A percentile compares a stretch with the other conserved stretches of the same genome.
Conservation (phyloP, 1,139 yeast species). For the Kurtzmaniella quercitrusa region DNA sequence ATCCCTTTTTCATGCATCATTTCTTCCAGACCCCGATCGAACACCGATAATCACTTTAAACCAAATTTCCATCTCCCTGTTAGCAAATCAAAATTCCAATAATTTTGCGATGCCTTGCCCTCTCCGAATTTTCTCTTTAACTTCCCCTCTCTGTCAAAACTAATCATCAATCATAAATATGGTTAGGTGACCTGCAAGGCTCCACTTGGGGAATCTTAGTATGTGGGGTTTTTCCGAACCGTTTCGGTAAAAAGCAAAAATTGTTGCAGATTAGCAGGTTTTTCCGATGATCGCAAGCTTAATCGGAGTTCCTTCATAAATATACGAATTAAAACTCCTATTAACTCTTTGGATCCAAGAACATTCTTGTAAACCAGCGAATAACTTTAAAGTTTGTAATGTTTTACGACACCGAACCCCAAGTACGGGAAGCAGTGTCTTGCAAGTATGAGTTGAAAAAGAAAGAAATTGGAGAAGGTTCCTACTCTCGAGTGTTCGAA, state of each 20-base stretch:
- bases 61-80: too few relatives aligned
- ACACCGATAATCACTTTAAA: too few relatives aligned
- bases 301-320: not conserved
- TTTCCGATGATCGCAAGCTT: not conserved
- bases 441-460: slow-evolving; percentile 33
- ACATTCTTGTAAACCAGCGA: not conserved
- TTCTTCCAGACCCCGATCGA: too few relatives aligned
- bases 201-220: not conserved
- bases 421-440: slow-evolving; percentile 10
- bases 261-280: not conserved
- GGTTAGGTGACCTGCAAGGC: not conserved
- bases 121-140: too few relatives aligned
- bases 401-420: not conserved
- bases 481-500: slow-evolving; percentile 36
- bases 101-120: too few relatives aligned
- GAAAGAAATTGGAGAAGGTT: slow-evolving; percentile 32
- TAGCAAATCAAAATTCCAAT: too few relatives aligned
- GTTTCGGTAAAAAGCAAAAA: not conserved
- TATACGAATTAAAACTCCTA: not conserved
- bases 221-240: slow-evolving; percentile 1
- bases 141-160: too few relatives aligned
- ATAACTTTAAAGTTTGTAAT: not conserved
- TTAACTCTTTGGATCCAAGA: not conserved
- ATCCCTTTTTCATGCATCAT: too few relatives aligned
- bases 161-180: too few relatives aligned